These are phyloP conservation scores for Hypoxylon crocopeplum DNA, from an alignment of 495 filamentous ascomycete genomes.

Conservation along the genomic window DNA sequence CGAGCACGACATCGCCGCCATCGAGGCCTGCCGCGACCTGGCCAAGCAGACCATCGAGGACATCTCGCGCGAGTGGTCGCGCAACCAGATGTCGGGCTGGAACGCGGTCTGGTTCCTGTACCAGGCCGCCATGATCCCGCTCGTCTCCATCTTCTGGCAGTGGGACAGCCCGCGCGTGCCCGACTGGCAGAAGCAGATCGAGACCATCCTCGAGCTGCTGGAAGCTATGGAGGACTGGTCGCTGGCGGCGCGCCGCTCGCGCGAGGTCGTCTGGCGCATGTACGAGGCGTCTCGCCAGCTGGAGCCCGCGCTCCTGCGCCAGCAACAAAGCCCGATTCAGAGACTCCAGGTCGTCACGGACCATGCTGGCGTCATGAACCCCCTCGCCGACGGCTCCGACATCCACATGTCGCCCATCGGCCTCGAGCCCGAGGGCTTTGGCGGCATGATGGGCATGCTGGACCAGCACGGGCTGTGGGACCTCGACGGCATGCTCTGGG, in stretches of 20 bases:
- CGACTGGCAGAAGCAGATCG: slow-evolving; percentile 69
- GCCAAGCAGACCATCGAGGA: slow-evolving; percentile 75
- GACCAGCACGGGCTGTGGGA: slow-evolving; percentile 64
- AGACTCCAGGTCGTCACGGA: slow-evolving; percentile 46
- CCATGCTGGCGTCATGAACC: slow-evolving; percentile 41
- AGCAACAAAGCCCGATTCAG: slow-evolving; percentile 36
- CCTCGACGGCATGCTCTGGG: slow-evolving; percentile 61
- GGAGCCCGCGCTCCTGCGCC: slow-evolving; percentile 44
- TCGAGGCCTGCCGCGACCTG: slow-evolving; percentile 71
- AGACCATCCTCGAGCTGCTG: slow-evolving; percentile 70
- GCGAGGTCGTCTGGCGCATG: slow-evolving; percentile 73
- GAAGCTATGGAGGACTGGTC: slow-evolving; percentile 74
- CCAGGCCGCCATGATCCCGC: slow-evolving; percentile 79
- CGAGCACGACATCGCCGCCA: slow-evolving; percentile 71
- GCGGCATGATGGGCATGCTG: slow-evolving; percentile 60
- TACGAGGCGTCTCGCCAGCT: slow-evolving; percentile 64
- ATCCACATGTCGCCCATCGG: slow-evolving; percentile 59
- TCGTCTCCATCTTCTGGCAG: slow-evolving; percentile 74
- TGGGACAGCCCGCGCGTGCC: slow-evolving; percentile 61
- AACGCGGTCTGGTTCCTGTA: slow-evolving; percentile 85
- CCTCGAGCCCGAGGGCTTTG: slow-evolving; percentile 56
- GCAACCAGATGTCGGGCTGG: slow-evolving; percentile 81
- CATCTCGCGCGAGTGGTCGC: slow-evolving; percentile 69
- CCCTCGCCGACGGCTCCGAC: slow-evolving; percentile 40
- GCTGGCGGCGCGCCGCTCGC: slow-evolving; percentile 70